phyloP scores from a whole-genome alignment of 1,284 basidiomycete species.

The Fomitopsis palustris region DNA sequence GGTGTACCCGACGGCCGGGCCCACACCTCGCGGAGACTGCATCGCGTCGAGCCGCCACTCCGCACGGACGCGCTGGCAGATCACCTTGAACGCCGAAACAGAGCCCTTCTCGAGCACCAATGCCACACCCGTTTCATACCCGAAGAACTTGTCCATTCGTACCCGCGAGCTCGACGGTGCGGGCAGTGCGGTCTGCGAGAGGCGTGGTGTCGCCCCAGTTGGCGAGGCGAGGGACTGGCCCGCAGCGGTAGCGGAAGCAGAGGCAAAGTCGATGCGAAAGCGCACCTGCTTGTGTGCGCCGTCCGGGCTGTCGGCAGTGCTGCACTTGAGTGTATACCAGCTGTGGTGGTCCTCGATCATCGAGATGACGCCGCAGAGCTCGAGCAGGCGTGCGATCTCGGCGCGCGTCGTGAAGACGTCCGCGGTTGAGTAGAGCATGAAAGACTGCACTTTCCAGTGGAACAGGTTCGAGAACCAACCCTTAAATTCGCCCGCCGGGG shows the following conservation, averaged over 20 bases:
- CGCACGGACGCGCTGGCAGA: constrained; percentile 69
- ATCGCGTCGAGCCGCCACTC: constrained; percentile 52
- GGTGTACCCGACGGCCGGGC: constrained; percentile 8
- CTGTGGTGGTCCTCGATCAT: constrained; percentile 46
- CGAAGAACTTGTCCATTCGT: constrained; percentile 13
- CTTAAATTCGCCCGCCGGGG: constrained; percentile 68
- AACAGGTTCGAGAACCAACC: constrained; percentile 82
- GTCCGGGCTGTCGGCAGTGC: constrained; percentile 54
- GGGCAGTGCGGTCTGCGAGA: constrained; percentile 18
- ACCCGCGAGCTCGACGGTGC: constrained; percentile 14
- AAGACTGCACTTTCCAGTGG: constrained; percentile 66
- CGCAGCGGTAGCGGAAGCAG: constrained; percentile 26
- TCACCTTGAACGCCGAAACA: constrained; percentile 72
- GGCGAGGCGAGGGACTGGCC: constrained; percentile 21
- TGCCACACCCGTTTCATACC: constrained; percentile 34
- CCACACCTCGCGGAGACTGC: constrained; percentile 22
- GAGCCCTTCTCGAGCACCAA: constrained; percentile 89
- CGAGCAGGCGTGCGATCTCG: constrained; percentile 65
- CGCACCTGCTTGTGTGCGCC: constrained; percentile 55
- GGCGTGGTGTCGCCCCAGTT: constrained; percentile 15
- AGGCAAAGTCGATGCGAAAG: constrained; percentile 62
- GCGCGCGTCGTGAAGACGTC: constrained; percentile 59
- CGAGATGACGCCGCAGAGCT: constrained; percentile 61
- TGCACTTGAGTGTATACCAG: constrained; percentile 55
- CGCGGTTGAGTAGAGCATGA: constrained; percentile 68